Evolutionary conservation across 495 filamentous ascomycete genomes (phyloP), one percentile per base, ranked within the genome.

Genomic region (Daldinia childiae): DNA sequence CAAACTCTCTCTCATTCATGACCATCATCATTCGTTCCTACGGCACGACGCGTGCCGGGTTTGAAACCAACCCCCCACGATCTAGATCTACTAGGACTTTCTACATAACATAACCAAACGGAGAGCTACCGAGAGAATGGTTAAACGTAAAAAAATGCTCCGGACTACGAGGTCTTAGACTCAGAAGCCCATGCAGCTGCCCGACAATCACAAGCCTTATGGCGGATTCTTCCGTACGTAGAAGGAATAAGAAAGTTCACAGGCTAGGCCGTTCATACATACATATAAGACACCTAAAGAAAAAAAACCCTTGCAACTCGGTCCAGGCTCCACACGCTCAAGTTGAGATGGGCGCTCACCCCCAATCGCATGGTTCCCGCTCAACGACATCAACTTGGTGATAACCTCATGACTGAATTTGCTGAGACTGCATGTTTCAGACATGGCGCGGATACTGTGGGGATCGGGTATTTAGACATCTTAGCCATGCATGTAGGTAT

Each of bases 141-240:
- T 55, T 59, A 56, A 60, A n/a, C 27, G 29, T 17, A 38, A 61
- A 45, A 69, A 70, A 64, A 64, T 65, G 36, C 56, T 51, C 55
- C 68, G 62, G 38, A 57, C 62, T 43, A 27, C 32, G 29, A 62
- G 48, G 55, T 34, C 32, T 66, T 15, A 30, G 38, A 29, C 34
- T 34, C 24, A 26, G 24, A 30, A 17, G 27, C 50, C 48, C 26
- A 54, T 17, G 50, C 4, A 29, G 11, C 15, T 29, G 26, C 50
- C 27, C 27, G 27, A n/a, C 50, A 54, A n/a, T 54, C 50, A n/a
- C 15, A 54, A 30, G 27, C 50, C 50, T 54, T 54, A 4, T 15
- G 1, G 24, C 27, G 27, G 50, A 30, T 54, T 29, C 50, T 30
- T 30, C 12, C 50, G 12, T 54, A 54, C 9, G 9, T 34, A 3